These are phyloP conservation scores for Suhomyces guaymorum DNA, from an alignment of 1,139 yeast genomes.

Conservation along the genomic window DNA sequence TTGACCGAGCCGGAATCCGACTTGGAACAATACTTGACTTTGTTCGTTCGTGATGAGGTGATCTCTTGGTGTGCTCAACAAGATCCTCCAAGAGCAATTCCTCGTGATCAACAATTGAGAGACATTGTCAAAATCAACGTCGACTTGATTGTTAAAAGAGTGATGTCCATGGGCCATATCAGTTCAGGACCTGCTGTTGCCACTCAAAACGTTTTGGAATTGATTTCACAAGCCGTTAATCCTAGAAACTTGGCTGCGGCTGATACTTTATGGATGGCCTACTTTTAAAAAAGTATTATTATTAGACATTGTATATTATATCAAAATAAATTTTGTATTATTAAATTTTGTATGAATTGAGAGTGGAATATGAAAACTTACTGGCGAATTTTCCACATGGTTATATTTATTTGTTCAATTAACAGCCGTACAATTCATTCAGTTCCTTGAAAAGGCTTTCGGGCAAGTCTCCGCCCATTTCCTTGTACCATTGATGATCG, in stretches of 20 bases:
- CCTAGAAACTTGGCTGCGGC: slow-evolving; percentile 93
- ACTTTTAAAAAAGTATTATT: slow-evolving; percentile 45
- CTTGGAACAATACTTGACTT: slow-evolving; percentile 79
- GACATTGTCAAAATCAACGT: slow-evolving; percentile 90
- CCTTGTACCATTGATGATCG: not conserved
- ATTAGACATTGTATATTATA: slow-evolving; percentile 3
- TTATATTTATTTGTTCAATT: too few species aligned
- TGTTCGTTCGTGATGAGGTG: slow-evolving; percentile 93
- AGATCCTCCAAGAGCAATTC: slow-evolving; percentile 63
- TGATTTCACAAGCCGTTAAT: slow-evolving; percentile 93
- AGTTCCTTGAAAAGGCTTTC: not conserved
- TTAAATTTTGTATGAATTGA: too few species aligned
- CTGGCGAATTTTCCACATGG: too few species aligned
- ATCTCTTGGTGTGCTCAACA: slow-evolving; percentile 91
- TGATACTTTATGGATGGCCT: slow-evolving; percentile 96
- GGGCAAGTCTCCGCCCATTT: not conserved
- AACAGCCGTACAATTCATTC: slow-evolving; percentile 1
- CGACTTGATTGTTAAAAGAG: slow-evolving; percentile 73
- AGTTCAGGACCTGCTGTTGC: slow-evolving; percentile 76
- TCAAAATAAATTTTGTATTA: not conserved
- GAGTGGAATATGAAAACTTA: too few species aligned
- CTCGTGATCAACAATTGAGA: slow-evolving; percentile 76
- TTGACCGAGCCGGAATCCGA: slow-evolving; percentile 90
- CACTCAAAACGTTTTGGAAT: slow-evolving; percentile 89
- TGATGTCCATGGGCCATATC: slow-evolving; percentile 72